Percentiles rank a stretch among this genome's conserved stretches.
These are phyloP conservation scores for Onygenales sp. DNA, from an alignment of 2,329 filamentous ascomycete species.

Conservation along the genomic window DNA sequence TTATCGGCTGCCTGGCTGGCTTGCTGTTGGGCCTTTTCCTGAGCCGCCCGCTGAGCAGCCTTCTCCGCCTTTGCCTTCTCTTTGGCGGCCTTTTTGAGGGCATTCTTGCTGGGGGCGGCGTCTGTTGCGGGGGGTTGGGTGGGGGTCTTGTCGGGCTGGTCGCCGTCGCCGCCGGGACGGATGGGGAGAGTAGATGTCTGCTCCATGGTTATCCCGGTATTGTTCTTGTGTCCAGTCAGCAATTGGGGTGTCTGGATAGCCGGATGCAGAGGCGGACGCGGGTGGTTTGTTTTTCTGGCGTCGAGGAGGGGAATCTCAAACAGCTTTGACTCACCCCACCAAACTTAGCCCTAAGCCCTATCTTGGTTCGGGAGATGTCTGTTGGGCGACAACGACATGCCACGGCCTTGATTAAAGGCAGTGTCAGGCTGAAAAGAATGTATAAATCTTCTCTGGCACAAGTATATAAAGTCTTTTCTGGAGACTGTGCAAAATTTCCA, in stretches of 20 bases:
- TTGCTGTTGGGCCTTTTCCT: slow-evolving; percentile 61
- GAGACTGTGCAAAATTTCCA: no score
- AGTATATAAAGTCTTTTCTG: no score
- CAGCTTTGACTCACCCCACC: slow-evolving; percentile 5
- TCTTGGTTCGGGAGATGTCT: not conserved
- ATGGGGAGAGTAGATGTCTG: slow-evolving; percentile 10
- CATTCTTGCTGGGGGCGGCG: slow-evolving; percentile 61
- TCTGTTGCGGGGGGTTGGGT: slow-evolving; percentile 25
- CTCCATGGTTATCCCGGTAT: slow-evolving; percentile 8
- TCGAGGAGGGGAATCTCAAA: not conserved
- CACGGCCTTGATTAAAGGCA: not conserved
- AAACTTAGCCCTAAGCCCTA: slow-evolving; percentile 7
- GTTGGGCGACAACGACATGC: not conserved
- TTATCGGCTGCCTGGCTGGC: slow-evolving; percentile 52
- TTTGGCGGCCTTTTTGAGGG: slow-evolving; percentile 77
- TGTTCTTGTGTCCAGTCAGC: not conserved
- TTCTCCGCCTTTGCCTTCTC: slow-evolving; percentile 83
- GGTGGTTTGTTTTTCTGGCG: not conserved
- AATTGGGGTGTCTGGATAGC: not conserved
- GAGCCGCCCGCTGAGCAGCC: slow-evolving; percentile 59
- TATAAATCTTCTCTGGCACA: not conserved
- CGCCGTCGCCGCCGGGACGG: slow-evolving; percentile 7
- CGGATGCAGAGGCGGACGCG: not conserved
- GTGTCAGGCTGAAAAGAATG: not conserved
- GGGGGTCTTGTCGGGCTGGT: slow-evolving; percentile 12